Conservation (phyloP, 2,329 filamentous ascomycete species). For the Metarhizium robertsii region DNA sequence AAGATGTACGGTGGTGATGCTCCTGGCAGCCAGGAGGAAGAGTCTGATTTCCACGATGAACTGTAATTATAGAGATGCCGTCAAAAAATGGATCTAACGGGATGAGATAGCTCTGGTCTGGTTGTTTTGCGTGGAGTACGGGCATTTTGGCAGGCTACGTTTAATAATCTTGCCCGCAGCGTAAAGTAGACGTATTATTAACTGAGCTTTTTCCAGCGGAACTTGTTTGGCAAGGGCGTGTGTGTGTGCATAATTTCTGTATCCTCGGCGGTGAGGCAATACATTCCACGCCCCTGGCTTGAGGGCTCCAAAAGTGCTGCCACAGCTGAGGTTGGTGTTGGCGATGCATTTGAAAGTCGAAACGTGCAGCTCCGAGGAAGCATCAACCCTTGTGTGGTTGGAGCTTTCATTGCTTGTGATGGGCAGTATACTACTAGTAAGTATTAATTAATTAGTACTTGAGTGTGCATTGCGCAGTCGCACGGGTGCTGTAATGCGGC, state of each 20-base stretch:
- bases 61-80: constrained; percentile 48
- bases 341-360: too few relatives aligned
- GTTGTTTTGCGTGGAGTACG: constrained; percentile 18
- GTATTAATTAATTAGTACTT: neutral
- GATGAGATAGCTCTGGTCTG: constrained; percentile 7
- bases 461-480: neutral
- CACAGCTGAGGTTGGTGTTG: too few relatives aligned
- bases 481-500: too few relatives aligned
- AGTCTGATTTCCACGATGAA: constrained; percentile 69
- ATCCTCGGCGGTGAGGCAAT: too few relatives aligned
- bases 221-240: neutral
- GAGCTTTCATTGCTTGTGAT: too few relatives aligned
- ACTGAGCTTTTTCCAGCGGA: neutral
- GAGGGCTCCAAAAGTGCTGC: too few relatives aligned
- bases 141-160: constrained; percentile 10
- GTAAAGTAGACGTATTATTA: constrained; percentile 20
- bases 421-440: too few relatives aligned
- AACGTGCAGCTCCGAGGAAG: too few relatives aligned
- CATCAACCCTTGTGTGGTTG: too few relatives aligned
- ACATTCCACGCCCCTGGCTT: too few relatives aligned
- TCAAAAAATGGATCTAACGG: constrained; percentile 5
- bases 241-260: too few relatives aligned
- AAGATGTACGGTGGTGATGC: constrained; percentile 73
- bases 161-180: constrained; percentile 12
- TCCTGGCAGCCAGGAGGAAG: constrained; percentile 54